These are phyloP conservation scores for Crepidotus variabilis DNA, from an alignment of 768 basidiomycete genomes.

Conservation along the genomic window DNA sequence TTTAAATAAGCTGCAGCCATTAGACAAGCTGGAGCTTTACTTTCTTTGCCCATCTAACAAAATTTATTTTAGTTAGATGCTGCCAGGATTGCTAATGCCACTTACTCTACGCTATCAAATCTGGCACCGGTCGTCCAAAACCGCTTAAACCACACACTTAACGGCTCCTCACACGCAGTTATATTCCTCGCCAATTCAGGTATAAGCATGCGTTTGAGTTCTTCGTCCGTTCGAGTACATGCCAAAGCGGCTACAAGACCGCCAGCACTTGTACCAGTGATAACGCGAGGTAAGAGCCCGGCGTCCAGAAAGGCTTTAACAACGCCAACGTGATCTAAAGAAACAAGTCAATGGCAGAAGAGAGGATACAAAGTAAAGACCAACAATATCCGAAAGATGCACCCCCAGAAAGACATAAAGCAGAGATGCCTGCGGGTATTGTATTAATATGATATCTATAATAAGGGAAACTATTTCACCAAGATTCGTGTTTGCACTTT, in stretches of 20 bases:
- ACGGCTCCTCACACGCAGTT: slow-evolving; percentile 77
- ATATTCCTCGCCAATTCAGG: slow-evolving; percentile 84
- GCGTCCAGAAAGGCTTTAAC: slow-evolving; percentile 90
- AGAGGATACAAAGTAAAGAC: slow-evolving; percentile 16
- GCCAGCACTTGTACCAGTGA: slow-evolving; percentile 94
- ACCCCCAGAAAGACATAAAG: slow-evolving; percentile 94
- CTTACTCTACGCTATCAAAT: slow-evolving; percentile 74
- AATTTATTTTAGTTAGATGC: slow-evolving; percentile 5
- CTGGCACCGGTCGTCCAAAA: slow-evolving; percentile 89
- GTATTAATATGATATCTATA: background rate
- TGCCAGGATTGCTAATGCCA: background rate
- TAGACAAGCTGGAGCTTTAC: slow-evolving; percentile 30
- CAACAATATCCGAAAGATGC: slow-evolving; percentile 92
- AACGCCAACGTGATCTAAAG: slow-evolving; percentile 81
- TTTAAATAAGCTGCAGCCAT: background rate
- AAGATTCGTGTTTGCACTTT: slow-evolving; percentile 82
- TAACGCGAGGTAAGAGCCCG: slow-evolving; percentile 81
- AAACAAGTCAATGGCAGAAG: slow-evolving; percentile 1
- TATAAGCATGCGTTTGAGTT: slow-evolving; percentile 71
- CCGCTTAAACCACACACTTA: slow-evolving; percentile 65
- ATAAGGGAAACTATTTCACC: slow-evolving; percentile 34
- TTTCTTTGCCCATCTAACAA: slow-evolving; percentile 79
- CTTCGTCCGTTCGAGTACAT: slow-evolving; percentile 87
- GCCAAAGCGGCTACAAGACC: slow-evolving; percentile 73
- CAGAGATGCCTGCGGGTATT: slow-evolving; percentile 52